These are phyloP conservation scores for Platanthera guangdongensis DNA, from an alignment of 106 monocot species.

Conservation along the genomic window DNA sequence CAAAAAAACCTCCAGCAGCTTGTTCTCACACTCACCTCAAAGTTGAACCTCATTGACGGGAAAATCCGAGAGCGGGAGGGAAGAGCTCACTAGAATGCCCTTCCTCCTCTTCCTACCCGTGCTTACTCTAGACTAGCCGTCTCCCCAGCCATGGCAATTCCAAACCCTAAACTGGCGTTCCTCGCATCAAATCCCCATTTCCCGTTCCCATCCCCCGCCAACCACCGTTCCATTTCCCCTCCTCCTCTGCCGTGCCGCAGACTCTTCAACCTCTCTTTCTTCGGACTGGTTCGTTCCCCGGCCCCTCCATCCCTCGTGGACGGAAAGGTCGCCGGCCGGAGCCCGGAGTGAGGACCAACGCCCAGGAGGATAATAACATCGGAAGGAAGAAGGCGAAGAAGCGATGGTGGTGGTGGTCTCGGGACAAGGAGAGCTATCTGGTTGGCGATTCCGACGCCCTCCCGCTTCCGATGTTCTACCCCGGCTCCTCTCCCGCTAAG, in stretches of 20 bases:
- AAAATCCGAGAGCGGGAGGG: neutral
- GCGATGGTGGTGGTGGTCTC: conserved; percentile 88
- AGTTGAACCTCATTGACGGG: neutral
- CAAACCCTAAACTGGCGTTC: neutral
- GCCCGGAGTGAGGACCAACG: conserved; percentile 33
- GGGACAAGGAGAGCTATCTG: conserved; percentile 65
- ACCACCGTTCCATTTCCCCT: conserved; percentile 6
- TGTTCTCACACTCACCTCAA: neutral
- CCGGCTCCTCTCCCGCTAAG: conserved; percentile 37
- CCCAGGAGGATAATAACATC: conserved; percentile 22
- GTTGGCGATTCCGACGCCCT: conserved; percentile 52
- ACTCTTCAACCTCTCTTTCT: conserved; percentile 19
- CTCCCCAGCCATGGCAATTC: neutral
- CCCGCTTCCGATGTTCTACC: conserved; percentile 65
- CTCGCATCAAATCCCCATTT: neutral
- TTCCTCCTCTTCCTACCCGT: neutral
- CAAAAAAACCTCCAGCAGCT: no score
- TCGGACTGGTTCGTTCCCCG: conserved; percentile 66
- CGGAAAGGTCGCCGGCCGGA: conserved; percentile 9
- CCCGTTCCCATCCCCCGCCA: neutral
- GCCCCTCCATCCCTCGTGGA: neutral
- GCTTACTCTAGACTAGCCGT: neutral
- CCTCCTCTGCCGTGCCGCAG: conserved; percentile 25
- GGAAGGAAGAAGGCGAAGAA: conserved; percentile 28
- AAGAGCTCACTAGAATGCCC: neutral